phyloP scores from a whole-genome alignment of 352 stramenopile species.

The Globisporangium middletonii region DNA sequence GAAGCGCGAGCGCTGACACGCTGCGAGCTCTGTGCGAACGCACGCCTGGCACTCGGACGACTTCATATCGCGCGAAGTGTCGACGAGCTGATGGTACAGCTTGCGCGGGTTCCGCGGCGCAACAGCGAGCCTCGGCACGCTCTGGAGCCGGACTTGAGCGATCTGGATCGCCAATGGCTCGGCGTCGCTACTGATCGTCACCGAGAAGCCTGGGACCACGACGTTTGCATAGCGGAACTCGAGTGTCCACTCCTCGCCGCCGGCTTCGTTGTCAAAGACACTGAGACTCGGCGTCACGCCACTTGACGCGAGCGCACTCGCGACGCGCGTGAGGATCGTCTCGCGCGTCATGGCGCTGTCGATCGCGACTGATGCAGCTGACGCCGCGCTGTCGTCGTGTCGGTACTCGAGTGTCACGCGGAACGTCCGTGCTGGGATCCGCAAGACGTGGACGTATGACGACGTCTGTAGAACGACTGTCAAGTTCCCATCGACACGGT shows the following conservation, averaged over 20 bases:
- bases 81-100: neutral
- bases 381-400: neutral
- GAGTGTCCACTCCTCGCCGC: constrained; percentile 10
- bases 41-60: neutral
- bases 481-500: constrained; percentile 2
- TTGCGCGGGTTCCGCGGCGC: constrained; percentile 2
- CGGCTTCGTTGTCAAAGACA: constrained; percentile 9
- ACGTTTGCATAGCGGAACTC: constrained; percentile 13
- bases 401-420: constrained; percentile 7
- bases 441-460: constrained; percentile 15
- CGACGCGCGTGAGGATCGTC: neutral
- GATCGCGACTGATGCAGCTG: neutral
- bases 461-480: constrained; percentile 11
- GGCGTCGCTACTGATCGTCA: constrained; percentile 1
- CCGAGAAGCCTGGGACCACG: constrained; percentile 12
- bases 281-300: neutral
- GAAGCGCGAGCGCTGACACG: constrained; percentile 2
- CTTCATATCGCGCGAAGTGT: neutral
- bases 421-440: constrained; percentile 7
- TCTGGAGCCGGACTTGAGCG: constrained; percentile 9
- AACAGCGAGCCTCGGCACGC: constrained; percentile 1
- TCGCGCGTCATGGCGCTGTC: neutral
- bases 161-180: constrained; percentile 3
- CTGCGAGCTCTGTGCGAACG: neutral
- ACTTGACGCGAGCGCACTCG: neutral